Base-by-base conservation (phyloP, 2,329 filamentous ascomycete genomes). In the Colletotrichum tropicicola region DNA sequence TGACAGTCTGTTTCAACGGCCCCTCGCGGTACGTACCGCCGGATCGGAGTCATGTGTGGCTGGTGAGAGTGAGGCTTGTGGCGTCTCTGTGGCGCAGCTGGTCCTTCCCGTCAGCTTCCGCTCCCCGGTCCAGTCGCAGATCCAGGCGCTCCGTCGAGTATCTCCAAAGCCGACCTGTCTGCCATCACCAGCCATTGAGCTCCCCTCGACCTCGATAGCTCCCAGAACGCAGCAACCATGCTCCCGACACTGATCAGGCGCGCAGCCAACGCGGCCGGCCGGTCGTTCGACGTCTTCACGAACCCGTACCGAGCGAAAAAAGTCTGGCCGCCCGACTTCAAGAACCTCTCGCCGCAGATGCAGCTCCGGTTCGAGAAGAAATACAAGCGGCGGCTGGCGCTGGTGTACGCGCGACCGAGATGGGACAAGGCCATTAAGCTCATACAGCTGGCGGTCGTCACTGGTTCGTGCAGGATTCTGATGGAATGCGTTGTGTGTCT, bases 351-450 rank as follows among this genome's bases (percentile, higher is more conserved):
- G 37, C 80, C 83, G 48, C 91, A 91, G 76, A 88, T 94, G 73
- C 90, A 94, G 77, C 91, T 94, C 74, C 85, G 89, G 44, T 90
- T 93, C 70, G 92, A 95, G 81, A 89, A 91, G 75, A 90, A 91
- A 73, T 94, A 91, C 79, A 91, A 93, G 78, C 85, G 92, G 55
- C 85, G 92, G 57, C 78, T 91, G 25, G 83, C 84, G 62, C 77
- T 92, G 69, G 87, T 88, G 70, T 86, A 85, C 73, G 83, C 85
- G 41, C 80, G 89, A 21, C 90, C 91, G 8, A 76, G 78, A 49
- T 92, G 89, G 89, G 84, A 86, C 43, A 92, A 90, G 75, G 83
- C 79, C 65, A 81, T 90, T 59, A 88, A 88, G 76, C 79, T 93
- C 67, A 84, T 84, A 52, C 91, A 93, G 77, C 85, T 89, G 10